Base-by-base conservation (phyloP, 192 early-diverging fungal species). In the Coemansia sp. region DNA sequence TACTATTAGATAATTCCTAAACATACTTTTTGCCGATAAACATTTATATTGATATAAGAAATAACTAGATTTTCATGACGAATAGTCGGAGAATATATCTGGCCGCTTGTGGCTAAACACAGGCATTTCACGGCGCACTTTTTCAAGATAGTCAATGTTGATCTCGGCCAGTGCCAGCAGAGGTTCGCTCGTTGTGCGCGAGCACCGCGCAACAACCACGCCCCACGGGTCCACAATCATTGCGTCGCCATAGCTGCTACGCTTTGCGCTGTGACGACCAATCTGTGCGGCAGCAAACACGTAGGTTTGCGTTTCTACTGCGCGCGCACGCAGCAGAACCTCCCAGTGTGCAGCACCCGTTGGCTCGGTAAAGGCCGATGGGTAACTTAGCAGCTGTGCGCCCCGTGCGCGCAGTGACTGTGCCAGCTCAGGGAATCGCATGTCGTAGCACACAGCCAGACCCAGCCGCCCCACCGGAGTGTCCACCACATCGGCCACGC, bases 161-260 rank as follows among this genome's bases (percentile, higher is more conserved):
- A 94, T 79, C 25, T 84, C 77, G 0, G 86, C 89, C 2, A 86
- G 60, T 3, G 86, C 88, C 17, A 94, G n/a, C 0, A 60, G 70
- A 3, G 89, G 83, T 46, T 86, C 79, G 6, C n/a, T 64, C 18
- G 72, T 63, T 26, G 84, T 82, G 56, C 72, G 72, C 56, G 82
- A 56, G 52, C 88, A 89, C 53, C 82, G 80, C 12, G 89, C 89
- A 5, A 92, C 36, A 2, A 94, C 79, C 3, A 81, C 73, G 4
- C 92, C 92, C 91, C 91, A 94, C 8, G 92, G 91, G 69, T 91
- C 89, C 17, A 92, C 83, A 55, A 94, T 88, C 90, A 92, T 88
- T 24, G 92, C 82, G 58, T 91, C 82, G 6, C 92, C 92, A 66
- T 86, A 92, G 66, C 88, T 92, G 17, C 66, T 66, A 37, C 92